Evolutionary conservation across 345 rosid species (phyloP).

Genomic region (Eucalyptus lansdowneana): DNA sequence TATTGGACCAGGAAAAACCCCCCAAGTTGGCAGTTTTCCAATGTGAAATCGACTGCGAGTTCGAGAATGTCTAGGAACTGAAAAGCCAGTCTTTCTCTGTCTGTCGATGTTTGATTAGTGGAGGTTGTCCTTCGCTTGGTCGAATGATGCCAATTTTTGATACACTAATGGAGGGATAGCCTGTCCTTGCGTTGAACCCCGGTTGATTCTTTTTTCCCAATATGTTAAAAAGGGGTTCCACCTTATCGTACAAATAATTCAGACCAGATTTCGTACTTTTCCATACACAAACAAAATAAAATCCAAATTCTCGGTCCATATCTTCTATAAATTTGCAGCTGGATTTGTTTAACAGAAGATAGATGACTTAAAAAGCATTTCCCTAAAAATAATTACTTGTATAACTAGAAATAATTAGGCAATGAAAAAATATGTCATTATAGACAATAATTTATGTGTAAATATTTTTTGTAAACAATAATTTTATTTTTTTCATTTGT

Average conservation of each 20-base stretch:
- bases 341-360: neutral
- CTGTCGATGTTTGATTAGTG: neutral
- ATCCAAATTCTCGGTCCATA: neutral
- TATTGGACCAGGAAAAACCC: neutral
- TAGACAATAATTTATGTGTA: neutral
- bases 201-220: neutral
- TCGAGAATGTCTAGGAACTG: neutral
- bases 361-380: neutral
- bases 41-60: neutral
- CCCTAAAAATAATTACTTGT: neutral
- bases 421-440: neutral
- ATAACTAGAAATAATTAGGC: neutral
- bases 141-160: neutral
- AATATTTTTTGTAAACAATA: neutral
- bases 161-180: neutral
- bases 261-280: neutral
- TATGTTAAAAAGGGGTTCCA: neutral
- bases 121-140: neutral
- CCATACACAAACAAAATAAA: neutral
- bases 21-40: neutral
- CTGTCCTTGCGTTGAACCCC: neutral
- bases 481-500: neutral
- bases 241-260: neutral
- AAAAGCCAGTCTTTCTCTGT: neutral
- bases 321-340: neutral